phyloP scores from a whole-genome alignment of 352 stramenopile genomes.

The Phytopythium cucurbitacearum region DNA sequence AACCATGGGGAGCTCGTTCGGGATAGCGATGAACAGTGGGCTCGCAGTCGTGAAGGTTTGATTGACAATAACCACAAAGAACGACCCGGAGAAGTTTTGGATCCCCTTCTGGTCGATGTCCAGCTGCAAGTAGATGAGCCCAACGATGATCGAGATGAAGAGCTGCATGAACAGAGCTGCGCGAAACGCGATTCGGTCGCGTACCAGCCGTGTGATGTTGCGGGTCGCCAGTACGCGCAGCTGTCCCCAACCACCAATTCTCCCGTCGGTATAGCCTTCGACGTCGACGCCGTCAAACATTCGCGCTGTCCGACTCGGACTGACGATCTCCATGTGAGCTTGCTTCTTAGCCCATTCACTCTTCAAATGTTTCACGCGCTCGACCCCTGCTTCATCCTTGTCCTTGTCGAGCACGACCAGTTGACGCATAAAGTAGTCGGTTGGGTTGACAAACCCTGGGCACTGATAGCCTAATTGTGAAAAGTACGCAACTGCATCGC shows the following conservation, averaged over 20 bases:
- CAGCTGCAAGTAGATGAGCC: slow-evolving; percentile 44
- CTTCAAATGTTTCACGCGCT: slow-evolving; percentile 16
- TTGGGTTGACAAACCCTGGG: slow-evolving; percentile 26
- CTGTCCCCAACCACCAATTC: slow-evolving; percentile 15
- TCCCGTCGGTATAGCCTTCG: slow-evolving; percentile 7
- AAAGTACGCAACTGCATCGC: slow-evolving; percentile 29
- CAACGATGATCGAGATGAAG: slow-evolving; percentile 32
- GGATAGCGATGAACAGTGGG: slow-evolving; percentile 18
- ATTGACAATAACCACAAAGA: slow-evolving; percentile 44
- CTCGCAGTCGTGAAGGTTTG: slow-evolving; percentile 26
- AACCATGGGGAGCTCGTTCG: slow-evolving; percentile 28
- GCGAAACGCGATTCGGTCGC: slow-evolving; percentile 25
- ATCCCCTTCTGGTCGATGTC: slow-evolving; percentile 29
- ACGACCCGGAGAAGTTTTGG: slow-evolving; percentile 34
- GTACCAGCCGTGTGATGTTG: slow-evolving; percentile 25
- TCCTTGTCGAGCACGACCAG: slow-evolving; percentile 29
- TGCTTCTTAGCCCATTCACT: slow-evolving; percentile 11
- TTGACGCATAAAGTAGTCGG: slow-evolving; percentile 40
- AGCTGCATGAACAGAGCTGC: slow-evolving; percentile 16
- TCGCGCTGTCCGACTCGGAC: neutral
- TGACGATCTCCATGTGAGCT: too few relatives aligned
- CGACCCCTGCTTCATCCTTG: slow-evolving; percentile 18
- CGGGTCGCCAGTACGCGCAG: slow-evolving; percentile 24
- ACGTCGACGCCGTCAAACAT: neutral
- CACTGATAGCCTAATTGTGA: slow-evolving; percentile 20